phyloP scores from a whole-genome alignment of 306 rosid genomes.

The Fagus crenata region DNA sequence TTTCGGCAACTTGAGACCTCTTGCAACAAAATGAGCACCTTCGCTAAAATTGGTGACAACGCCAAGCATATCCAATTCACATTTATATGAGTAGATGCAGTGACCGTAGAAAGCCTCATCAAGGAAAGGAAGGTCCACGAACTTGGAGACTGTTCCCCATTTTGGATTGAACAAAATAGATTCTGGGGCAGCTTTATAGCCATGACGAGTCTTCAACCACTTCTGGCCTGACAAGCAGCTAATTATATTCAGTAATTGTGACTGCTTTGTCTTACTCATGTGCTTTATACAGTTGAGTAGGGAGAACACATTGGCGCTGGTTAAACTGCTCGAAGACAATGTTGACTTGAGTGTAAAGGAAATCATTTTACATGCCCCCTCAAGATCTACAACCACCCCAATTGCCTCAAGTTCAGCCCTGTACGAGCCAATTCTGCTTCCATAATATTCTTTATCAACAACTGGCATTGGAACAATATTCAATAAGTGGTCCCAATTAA shows the following conservation, averaged over 20 bases:
- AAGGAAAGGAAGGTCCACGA: constrained; percentile 28
- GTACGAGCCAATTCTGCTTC: not conserved
- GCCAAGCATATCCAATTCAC: constrained; percentile 31
- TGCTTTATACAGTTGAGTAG: constrained; percentile 16
- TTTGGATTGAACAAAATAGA: too few species aligned
- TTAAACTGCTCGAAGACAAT: constrained; percentile 6
- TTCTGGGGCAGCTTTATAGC: constrained; percentile 27
- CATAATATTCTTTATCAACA: constrained; percentile 26
- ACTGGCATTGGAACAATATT: constrained; percentile 14
- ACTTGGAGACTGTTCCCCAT: constrained; percentile 4
- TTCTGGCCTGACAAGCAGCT: constrained; percentile 15
- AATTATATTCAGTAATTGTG: not conserved
- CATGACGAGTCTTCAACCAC: constrained; percentile 33
- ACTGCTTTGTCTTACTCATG: not conserved
- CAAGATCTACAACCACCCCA: constrained; percentile 26
- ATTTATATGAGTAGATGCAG: constrained; percentile 14
- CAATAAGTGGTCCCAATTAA: constrained; percentile 17
- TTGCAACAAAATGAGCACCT: constrained; percentile 24
- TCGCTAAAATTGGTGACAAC: constrained; percentile 17
- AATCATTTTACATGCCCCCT: constrained; percentile 8
- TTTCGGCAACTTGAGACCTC: constrained; percentile 11
- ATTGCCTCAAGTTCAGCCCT: constrained; percentile 9
- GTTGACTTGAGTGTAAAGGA: constrained; percentile 6
- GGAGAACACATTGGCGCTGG: constrained; percentile 12
- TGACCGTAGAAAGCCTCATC: constrained; percentile 24